Percentiles rank a stretch among this genome's conserved stretches.
Evolutionary conservation across 495 filamentous ascomycete species (phyloP).

Genomic region (Clohesyomyces aquaticus): DNA sequence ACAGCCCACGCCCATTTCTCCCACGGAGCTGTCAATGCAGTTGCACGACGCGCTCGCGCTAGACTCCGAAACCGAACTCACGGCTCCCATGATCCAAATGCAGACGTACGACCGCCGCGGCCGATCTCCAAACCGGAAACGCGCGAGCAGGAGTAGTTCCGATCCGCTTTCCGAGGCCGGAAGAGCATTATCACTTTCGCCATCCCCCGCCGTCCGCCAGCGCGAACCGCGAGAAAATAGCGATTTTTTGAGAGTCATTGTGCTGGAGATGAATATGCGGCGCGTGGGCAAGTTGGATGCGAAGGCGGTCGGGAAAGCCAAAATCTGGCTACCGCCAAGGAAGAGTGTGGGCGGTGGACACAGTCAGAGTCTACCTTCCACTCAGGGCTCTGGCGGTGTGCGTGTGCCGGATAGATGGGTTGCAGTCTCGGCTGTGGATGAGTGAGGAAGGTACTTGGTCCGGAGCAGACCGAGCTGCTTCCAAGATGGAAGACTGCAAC

Average conservation of each 20-base stretch:
- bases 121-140: slow-evolving; percentile 27
- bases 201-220: slow-evolving; percentile 69
- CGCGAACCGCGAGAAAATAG: slow-evolving; percentile 91
- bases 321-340: slow-evolving; percentile 85
- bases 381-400: slow-evolving; percentile 6
- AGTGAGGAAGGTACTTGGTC: background rate
- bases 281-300: slow-evolving; percentile 87
- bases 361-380: slow-evolving; percentile 17
- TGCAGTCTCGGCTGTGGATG: slow-evolving; percentile 17
- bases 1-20: slow-evolving; percentile 56
- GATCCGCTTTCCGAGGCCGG: slow-evolving; percentile 45
- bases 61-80: slow-evolving; percentile 22
- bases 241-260: slow-evolving; percentile 90
- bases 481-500: background rate
- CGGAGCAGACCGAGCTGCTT: background rate
- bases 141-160: slow-evolving; percentile 21
- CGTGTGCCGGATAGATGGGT: slow-evolving; percentile 36
- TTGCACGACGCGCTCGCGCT: slow-evolving; percentile 46
- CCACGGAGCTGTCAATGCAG: slow-evolving; percentile 67
- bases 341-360: slow-evolving; percentile 46
- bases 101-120: slow-evolving; percentile 44
- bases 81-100: slow-evolving; percentile 47
- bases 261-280: slow-evolving; percentile 97
- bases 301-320: slow-evolving; percentile 77
- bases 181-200: slow-evolving; percentile 28